Base-by-base conservation (phyloP, 441 rosid genomes). In the Pelargonium citronellum region DNA sequence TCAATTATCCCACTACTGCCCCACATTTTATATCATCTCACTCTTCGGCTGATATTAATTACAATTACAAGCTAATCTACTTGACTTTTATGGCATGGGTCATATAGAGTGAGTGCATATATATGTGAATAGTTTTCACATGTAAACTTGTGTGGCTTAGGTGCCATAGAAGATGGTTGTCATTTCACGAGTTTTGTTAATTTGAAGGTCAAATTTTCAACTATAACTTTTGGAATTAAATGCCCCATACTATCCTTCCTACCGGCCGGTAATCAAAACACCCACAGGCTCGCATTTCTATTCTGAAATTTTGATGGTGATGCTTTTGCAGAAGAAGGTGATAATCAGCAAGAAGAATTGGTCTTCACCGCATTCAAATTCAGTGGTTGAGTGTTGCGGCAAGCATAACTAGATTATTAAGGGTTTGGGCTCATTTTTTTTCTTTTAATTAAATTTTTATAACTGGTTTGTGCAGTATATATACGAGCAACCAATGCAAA, bases 161-260 rank as follows among this genome's bases (percentile, higher is more conserved):
- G 3, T 24, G 30, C 30, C 61, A 17, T 16, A 17, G 20, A 17
- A 16, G 51, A 30, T 2, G 73, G 7, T 74, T 71, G 57, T 7
- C 72, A 20, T 65, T 57, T 79, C 83, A 73, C 79, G 75, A 77
- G 83, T 67, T 60, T 1, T 63, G 77, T 67, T 77, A 43, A 24
- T 72, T 55, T 24, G 0, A 68, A 70, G 46, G 17, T 8, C 0
- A 0, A 39, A 66, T 69, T 79, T 69, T 68, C 77, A 75, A 74
- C 19, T 16, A 1, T 0, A 60, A 62, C 86, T 81, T 77, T 75
- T 37, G 51, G 73, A 58, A 62, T 75, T 85, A 73, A 81, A 77
- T 72, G 85, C 71, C 22, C 76, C 79, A 68, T 58, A 46, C 69
- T n/a, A 8, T 19, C 7, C 61, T 55, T 15, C 22, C 61, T 8